Base-by-base conservation (phyloP, 2,329 filamentous ascomycete genomes). In the Raffaelea arxii region DNA sequence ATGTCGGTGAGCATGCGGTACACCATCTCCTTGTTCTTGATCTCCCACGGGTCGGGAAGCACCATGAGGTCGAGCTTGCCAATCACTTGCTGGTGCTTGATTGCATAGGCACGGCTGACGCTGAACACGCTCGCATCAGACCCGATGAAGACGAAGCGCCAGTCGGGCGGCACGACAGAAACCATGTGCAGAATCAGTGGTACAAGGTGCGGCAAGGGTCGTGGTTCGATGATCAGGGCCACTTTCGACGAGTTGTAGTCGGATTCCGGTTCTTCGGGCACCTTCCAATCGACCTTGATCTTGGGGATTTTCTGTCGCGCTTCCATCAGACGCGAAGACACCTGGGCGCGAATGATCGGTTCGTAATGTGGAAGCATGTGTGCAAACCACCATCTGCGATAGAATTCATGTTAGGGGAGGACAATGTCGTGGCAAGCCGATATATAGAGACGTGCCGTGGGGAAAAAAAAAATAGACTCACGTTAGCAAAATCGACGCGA, bases 91-190 rank as follows among this genome's bases (percentile, higher is more conserved):
- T 75, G 72, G 50, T 71, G 64, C 54, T 70, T 66, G 42, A 71
- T 68, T 22, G 71, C 66, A 44, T 65, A 66, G 47, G 67, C 66
- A 37, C 69, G 61, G 22, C 63, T 64, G 10, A 78, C 59, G 50
- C 63, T 65, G 38, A 65, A 59, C 22, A 72, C 65, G 45, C 71
- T 75, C 53, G 67, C 59, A 27, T 67, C 63, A 25, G 72, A 70
- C 44, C 73, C 72, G 51, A 76, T 64, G 55, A 76, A 74, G 50
- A 72, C 56, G 56, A 76, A 74, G 39, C 67, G 68, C 74, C 74
- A 77, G 55, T 77, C 73, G 6, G 70, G 67, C 2, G 72, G 72
- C 2, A 74, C 68, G 21, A 75, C 70, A 4, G 67, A 60, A 27
- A 72, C 68, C 67, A 75, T 74, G 59, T 75, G 71, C 36, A 74